Evolutionary conservation across 345 rosid species (phyloP), one percentile per base, ranked within the genome.

Genomic region (Aquilaria sinensis): DNA sequence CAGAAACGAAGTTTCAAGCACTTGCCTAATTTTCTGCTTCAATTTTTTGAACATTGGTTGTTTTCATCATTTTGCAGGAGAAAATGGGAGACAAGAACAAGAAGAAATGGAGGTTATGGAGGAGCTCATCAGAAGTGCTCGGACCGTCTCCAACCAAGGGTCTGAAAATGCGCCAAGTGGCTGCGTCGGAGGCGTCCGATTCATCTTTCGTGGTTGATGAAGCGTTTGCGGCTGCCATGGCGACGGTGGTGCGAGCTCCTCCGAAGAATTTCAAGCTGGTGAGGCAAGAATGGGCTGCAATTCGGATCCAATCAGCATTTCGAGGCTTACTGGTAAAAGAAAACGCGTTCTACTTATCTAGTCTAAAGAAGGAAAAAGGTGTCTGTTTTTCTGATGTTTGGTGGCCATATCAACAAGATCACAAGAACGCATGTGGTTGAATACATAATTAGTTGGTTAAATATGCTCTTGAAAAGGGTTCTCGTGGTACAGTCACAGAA

Each of bases 61-160:
- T 58, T 12, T 49, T 56, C 13, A 12, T 51, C 59, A 70, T 37
- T 58, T 74, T 58, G 14, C 48, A 75, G 90, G 88, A 75, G 34
- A 81, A 75, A 67, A 62, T 61, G 57, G 66, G 74, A 10, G 83
- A 73, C 30, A 83, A 83, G 77, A 69, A 76, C 23, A 87, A 79
- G 85, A 88, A 83, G 85, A 93, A 88, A 64, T 90, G 97, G 96
- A 86, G 79, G 78, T 75, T 86, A 0, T 88, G 98, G 98, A 80
- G 97, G 74, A 79, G 85, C 62, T 76, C 98, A n/a, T 88, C 97
- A 4, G 98, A 86, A 37, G 84, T 85, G 56, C 69, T 72, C 7
- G 68, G 66, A 12, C 67, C 83, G 31, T 68, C 83, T 2, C 69
- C 76, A 57, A 56, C 60, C 15, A 85, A 79, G 68, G 88, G 76